Percentiles rank a stretch among this genome's conserved stretches.
phyloP scores from a whole-genome alignment of 805 yeast species.

The Kregervanrija fluxuum region DNA sequence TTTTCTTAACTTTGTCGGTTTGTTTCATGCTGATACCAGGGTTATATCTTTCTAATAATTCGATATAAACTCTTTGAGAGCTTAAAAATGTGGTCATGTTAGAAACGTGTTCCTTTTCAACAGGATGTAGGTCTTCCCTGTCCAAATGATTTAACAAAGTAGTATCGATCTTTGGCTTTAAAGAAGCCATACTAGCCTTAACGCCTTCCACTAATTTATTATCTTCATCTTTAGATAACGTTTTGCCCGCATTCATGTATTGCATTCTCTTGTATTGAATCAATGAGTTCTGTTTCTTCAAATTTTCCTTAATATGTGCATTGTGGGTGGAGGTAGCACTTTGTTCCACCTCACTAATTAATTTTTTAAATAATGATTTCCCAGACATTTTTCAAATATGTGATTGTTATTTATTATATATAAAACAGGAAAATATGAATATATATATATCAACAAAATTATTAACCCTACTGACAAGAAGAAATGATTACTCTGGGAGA shows the following conservation, averaged over 20 bases:
- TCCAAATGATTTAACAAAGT: constrained; percentile 22
- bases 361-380: constrained; percentile 19
- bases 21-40: constrained; percentile 76
- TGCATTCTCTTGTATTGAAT: constrained; percentile 44
- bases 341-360: constrained; percentile 34
- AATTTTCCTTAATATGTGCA: constrained; percentile 32
- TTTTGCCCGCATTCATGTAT: constrained; percentile 32
- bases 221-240: constrained; percentile 24
- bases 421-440: too few species aligned
- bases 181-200: constrained; percentile 20
- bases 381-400: constrained; percentile 15
- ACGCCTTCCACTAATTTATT: constrained; percentile 30
- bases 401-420: neutral
- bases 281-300: constrained; percentile 38
- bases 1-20: constrained; percentile 65
- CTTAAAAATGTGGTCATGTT: constrained; percentile 58
- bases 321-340: constrained; percentile 31
- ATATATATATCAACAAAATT: too few species aligned
- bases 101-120: constrained; percentile 34
- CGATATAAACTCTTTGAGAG: constrained; percentile 72
- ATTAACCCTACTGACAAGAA: too few species aligned
- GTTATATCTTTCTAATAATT: constrained; percentile 76
- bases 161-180: constrained; percentile 23
- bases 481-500: too few species aligned
- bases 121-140: constrained; percentile 15